A percentile compares a stretch with the other conserved stretches of the same genome.
These are phyloP conservation scores for Xylaria nigripes DNA, from an alignment of 495 filamentous ascomycete species.

Conservation along the genomic window DNA sequence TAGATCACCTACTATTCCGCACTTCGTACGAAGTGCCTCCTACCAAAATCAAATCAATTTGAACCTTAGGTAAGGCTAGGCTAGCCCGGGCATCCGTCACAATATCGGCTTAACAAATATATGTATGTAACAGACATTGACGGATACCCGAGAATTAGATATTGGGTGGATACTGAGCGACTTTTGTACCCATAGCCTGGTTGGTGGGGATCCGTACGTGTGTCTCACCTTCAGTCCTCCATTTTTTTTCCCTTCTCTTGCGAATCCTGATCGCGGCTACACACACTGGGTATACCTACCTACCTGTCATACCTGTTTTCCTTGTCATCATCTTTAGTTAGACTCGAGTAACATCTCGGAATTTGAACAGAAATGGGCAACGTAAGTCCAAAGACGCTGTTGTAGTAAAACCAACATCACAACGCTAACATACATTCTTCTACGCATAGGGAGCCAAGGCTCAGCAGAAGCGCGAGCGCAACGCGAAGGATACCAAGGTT, in stretches of 20 bases:
- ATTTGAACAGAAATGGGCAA: slow-evolving; percentile 40
- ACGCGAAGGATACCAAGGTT: slow-evolving; percentile 37
- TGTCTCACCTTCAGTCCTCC: slow-evolving; percentile 1
- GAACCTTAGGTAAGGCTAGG: too few species aligned
- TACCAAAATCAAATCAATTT: too few species aligned
- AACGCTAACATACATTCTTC: slow-evolving; percentile 3
- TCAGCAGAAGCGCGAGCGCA: slow-evolving; percentile 50
- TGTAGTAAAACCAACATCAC: neutral
- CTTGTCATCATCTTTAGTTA: neutral
- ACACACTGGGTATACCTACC: slow-evolving; percentile 11
- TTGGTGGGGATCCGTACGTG: too few species aligned
- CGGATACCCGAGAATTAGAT: too few species aligned
- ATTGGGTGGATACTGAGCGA: too few species aligned
- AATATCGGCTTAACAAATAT: too few species aligned
- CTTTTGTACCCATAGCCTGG: too few species aligned
- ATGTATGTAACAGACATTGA: too few species aligned
- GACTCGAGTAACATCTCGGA: neutral
- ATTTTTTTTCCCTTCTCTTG: slow-evolving; percentile 6
- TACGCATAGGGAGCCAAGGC: slow-evolving; percentile 50
- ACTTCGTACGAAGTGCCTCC: too few species aligned
- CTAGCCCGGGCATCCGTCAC: too few species aligned
- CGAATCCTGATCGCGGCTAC: slow-evolving; percentile 13
- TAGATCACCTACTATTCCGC: too few species aligned
- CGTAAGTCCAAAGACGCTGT: slow-evolving; percentile 30
- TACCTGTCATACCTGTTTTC: neutral